Base-by-base conservation (phyloP, 495 filamentous ascomycete species). In the Aspergillus incahuasiensis region DNA sequence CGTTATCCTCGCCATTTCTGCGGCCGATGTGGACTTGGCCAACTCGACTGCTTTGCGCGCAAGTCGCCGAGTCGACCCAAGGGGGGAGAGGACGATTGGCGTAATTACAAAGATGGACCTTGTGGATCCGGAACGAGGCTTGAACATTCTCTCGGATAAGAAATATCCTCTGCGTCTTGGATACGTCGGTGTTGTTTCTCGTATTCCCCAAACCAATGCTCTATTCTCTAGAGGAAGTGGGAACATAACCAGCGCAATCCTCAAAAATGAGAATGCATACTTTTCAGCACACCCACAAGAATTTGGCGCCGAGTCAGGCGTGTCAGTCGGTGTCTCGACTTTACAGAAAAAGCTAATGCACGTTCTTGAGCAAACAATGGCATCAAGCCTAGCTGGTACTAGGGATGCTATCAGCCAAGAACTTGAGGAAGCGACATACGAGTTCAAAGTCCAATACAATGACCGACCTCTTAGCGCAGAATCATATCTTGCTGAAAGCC, bases 361-460 rank as follows among this genome's bases (percentile, higher is more conserved):
- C 51, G 90, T 99, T 44, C 81, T 99, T 19, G 94, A 99, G 66
- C 89, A 95, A 60, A 96, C 91, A 1, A 97, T 99, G 94, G 90
- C 91, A 35, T 84, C 87, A 15, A 95, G 88, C 62, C 79, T 99
- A 44, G 84, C 90, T 54, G 80, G 84, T 52, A 97, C 95, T 11
- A 86, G 86, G 55, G 91, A 96, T 64, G 89, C 90, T 18, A 96
- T 99, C 58, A 88, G 85, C 55, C 90, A 95, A 62, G 94, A 99
- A 68, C 82, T 99, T 0, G 92, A 97, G 66, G 95, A 99, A 70
- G 91, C 94, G 5, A 92, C 90, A 0, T 99, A 99, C 63, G 94
- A 99, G 63, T 97, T 96, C 81, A 99, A 97, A 67, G 95, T 99
- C 18, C 95, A 99, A 69, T 99, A 99, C 73, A 99, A 97, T 65